phyloP scores from a whole-genome alignment of 106 monocot species.

The Posidonia australis region DNA sequence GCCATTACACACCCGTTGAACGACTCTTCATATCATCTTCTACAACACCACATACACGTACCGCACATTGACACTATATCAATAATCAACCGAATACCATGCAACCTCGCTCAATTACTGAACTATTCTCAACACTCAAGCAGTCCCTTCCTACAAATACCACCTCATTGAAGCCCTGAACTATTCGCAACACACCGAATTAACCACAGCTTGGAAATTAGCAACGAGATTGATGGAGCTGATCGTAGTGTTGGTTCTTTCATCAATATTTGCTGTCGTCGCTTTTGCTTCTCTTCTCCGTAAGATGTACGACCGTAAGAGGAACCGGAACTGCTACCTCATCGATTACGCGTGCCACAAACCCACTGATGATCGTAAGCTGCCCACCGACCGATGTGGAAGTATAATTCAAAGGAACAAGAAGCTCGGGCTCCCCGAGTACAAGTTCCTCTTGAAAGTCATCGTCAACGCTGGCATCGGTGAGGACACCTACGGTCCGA shows the following conservation, averaged over 20 bases:
- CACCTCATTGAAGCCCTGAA: no score
- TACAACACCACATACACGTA: no score
- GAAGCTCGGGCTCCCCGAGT: slow-evolving; percentile 38
- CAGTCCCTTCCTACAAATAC: no score
- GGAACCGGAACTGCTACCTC: slow-evolving; percentile 27
- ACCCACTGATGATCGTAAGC: slow-evolving; percentile 43
- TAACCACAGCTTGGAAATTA: no score
- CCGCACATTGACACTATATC: no score
- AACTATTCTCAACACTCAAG: no score
- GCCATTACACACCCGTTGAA: no score
- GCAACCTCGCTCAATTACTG: no score
- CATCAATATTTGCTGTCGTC: neutral
- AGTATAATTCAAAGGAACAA: slow-evolving; percentile 42
- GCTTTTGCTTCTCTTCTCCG: slow-evolving; percentile 2
- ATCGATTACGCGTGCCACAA: slow-evolving; percentile 63
- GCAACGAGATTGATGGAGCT: no score
- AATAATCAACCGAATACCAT: no score
- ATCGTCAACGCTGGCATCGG: slow-evolving; percentile 69
- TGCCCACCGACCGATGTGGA: slow-evolving; percentile 28
- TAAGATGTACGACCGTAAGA: slow-evolving; percentile 3
- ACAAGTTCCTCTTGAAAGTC: slow-evolving; percentile 57
- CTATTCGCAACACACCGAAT: no score
- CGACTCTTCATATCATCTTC: no score
- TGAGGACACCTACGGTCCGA: slow-evolving; percentile 65
- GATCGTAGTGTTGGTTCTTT: neutral